Base-by-base conservation (phyloP, 768 basidiomycete species). In the Suillus hirtellus region DNA sequence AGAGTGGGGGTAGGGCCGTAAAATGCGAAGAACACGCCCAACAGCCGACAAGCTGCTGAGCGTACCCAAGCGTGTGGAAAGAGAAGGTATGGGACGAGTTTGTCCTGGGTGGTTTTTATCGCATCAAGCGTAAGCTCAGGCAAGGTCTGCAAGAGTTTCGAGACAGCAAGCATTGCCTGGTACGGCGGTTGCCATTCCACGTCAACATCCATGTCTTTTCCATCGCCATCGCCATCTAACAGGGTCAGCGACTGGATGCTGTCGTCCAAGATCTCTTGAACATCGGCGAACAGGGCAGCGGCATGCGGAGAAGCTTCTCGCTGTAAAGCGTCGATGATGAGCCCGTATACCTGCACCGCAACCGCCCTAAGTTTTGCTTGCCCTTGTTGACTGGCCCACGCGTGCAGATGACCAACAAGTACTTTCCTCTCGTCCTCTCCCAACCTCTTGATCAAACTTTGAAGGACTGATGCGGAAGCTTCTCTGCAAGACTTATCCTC, bases 61-160 rank as follows among this genome's bases (percentile, higher is more conserved):
- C 96, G 89, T 0, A 97, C 95, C 96, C 96, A 98, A 4, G 93
- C 86, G 73, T 99, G 97, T 5, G 96, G 95, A 77, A 89, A 98
- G 2, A 90, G 80, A 3, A 98, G 84, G 68, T 91, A 88, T 0
- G 78, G 68, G 27, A 85, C 78, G 47, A 97, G 80, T 1, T 79
- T 70, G 11, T 76, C 68, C 95, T 95, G 96, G 1, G 81, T 72
- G 1, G 92, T 77, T 62, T 74, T 78, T 47, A 80, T 80, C 10
- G 79, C 76, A 43, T 83, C 74, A 2, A 72, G 77, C 4, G 80
- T 78, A 50, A 81, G 69, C 58, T 82, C 80, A 4, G 89, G 85
- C 65, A 84, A 82, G 21, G 86, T 78, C 35, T 80, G 82, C 40
- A 91, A 73, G 40, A 87, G 71, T 71, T 93, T 95, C 59, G 79